Evolutionary conservation across 179 eudicot genomes (phyloP), one percentile per base, ranked within the genome.

Genomic region (Vitellaria paradoxa): DNA sequence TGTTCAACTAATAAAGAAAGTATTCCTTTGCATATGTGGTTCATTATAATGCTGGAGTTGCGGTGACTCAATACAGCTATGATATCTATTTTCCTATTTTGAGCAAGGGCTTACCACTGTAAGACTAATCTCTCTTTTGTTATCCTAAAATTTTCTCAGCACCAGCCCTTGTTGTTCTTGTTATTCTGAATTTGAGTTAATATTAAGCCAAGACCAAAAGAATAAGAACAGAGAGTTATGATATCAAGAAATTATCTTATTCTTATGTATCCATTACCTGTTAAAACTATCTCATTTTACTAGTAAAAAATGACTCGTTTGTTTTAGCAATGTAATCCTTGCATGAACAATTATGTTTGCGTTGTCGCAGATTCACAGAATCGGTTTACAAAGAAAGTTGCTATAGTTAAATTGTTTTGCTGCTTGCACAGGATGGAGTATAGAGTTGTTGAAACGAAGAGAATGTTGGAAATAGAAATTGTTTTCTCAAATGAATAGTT

Each of bases 1-100:
- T 83, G 99, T 96, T 70, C 99, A 90, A 80, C 87, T 96, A 56
- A 93, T 96, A 76, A 96, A 91, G 86, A 96, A 96, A 97, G 99
- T 96, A 82, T 79, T 56, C 50, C 50, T 30, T 63, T 63, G 60
- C 62, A 17, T 23, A 64, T 21, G 15, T 62, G 13, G 6, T 13
- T 9, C 40, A 72, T 10, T 17, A 65, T 56, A 18, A 17, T 53
- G 46, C 46, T 70, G 46, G 57, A 69, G 13, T 69, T 52, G 21
- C 15, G 56, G 9, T 26, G 46, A 70, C 74, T 70, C 26, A 15
- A 70, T 30, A 53, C 42, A 18, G 7, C 59, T 49, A 23, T 12
- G 4, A 13, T 68, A 12, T 21, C 57, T 20, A 20, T 49, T 69
- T 69, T 3, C 5, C 11, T 23, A 69, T 23, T 49, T 49, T 47